These are phyloP conservation scores for Heracleum sosnowskyi DNA, from an alignment of 129 eudicot species.

Conservation along the genomic window DNA sequence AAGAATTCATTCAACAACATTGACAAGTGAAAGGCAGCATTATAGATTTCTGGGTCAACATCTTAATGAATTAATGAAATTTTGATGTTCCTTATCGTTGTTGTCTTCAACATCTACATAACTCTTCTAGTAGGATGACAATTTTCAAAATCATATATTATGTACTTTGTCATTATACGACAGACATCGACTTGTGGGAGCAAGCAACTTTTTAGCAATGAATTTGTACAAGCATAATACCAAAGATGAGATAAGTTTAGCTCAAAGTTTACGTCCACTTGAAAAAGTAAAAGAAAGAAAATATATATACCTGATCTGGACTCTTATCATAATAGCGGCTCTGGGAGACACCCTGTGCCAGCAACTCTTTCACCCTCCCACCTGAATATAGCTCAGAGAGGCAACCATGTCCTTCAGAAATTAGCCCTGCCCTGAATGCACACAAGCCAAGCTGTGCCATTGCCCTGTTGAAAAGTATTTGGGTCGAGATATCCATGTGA, in stretches of 20 bases:
- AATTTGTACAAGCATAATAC: no score
- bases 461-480: conserved; percentile 77
- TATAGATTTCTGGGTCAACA: neutral
- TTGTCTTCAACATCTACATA: neutral
- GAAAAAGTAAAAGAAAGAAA: neutral
- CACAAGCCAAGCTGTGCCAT: conserved; percentile 97
- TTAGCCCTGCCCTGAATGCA: conserved; percentile 83
- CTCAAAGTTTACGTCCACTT: neutral
- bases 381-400: conserved; percentile 86
- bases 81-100: neutral
- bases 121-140: neutral
- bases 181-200: neutral
- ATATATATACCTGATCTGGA: conserved; percentile 69
- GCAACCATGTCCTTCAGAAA: conserved; percentile 74
- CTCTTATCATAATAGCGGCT: conserved; percentile 89
- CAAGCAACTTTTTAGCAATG: neutral
- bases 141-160: no score
- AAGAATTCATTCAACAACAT: neutral
- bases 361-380: conserved; percentile 96
- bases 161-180: neutral
- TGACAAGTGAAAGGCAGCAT: neutral
- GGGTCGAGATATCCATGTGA: conserved; percentile 88
- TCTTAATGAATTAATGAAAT: neutral
- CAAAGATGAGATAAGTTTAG: neutral
- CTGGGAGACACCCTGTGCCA: conserved; percentile 93